Evolutionary conservation across 129 eudicot genomes (phyloP).

Genomic region (Calendula officinalis): DNA sequence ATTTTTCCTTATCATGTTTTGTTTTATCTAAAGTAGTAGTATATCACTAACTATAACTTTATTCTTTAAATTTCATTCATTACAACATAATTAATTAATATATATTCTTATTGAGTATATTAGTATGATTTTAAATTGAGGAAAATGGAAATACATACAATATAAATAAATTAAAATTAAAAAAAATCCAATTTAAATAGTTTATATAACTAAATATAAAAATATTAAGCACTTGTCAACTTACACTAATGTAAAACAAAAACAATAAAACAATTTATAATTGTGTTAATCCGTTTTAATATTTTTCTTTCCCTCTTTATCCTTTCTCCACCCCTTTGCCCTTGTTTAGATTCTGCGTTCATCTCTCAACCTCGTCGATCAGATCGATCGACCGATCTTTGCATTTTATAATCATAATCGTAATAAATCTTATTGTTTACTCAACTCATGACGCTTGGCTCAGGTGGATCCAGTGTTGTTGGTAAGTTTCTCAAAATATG

Average conservation of each 20-base stretch:
- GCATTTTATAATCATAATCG: background rate
- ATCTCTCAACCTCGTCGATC: constrained; percentile 31
- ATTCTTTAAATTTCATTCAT: too few species aligned
- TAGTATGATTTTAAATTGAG: too few species aligned
- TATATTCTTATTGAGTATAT: too few species aligned
- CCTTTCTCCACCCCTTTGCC: constrained; percentile 20
- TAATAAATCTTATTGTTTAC: background rate
- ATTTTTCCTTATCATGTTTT: too few species aligned
- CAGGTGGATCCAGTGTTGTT: constrained; percentile 86
- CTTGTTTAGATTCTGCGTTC: constrained; percentile 25
- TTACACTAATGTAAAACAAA: too few species aligned
- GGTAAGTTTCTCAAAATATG: constrained; percentile 36
- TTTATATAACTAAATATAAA: background rate
- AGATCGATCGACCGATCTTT: constrained; percentile 30
- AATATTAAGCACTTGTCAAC: background rate
- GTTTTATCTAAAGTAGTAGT: too few species aligned
- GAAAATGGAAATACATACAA: too few species aligned
- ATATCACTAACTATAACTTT: too few species aligned
- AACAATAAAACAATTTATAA: background rate
- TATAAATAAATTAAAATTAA: too few species aligned
- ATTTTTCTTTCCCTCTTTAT: constrained; percentile 1
- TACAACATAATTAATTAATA: too few species aligned
- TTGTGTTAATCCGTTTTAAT: background rate
- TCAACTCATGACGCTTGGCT: constrained; percentile 73
- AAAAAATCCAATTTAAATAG: too few species aligned